Base-by-base conservation (phyloP, 75 land plant genomes). In the Pseudotsuga menziesii region DNA sequence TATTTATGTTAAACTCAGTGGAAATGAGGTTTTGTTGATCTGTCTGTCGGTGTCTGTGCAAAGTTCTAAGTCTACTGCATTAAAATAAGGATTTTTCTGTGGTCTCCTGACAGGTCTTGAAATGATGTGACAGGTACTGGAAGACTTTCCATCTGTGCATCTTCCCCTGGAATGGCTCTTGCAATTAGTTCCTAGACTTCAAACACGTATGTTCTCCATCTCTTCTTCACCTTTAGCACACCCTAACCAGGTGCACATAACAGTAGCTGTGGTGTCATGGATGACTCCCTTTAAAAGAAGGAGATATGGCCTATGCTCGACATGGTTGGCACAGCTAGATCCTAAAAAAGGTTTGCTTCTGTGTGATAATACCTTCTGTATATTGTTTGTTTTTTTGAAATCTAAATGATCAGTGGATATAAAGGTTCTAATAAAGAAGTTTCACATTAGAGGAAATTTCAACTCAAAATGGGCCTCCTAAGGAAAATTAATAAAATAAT, bases 141-240 rank as follows among this genome's bases (percentile, higher is more conserved):
- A 93, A 76, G 98, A 96, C 77, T 96, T 96, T 66, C 92, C 94
- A 14, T 93, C 98, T 67, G 91, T 91, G 75, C 84, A 90, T 74
- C 83, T 94, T 72, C 97, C 99, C 61, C 88, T 96, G 73, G 99
- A 94, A 73, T 96, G 99, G 99, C 78, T 96, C 62, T 84, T 96
- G 64, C 98, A 96, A 80, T 81, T 94, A 23, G 97, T 94, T 55
- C 99, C 99, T 77, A 89, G 93, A 41, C 75, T 96, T 39, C 86
- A 84, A 71, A 88, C 89, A 41, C 85, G 99, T 62, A 88, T 85
- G 48, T 96, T 92, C 78, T 96, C 99, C 20, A 94, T 96, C 26
- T 85, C 99, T 23, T 96, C 99, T 55, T 96, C 99, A 32, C 88
- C 54, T 52, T 57, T 72, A 64, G 91, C 89, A 72, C 95, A 92